Evolutionary conservation across 2,329 filamentous ascomycete species (phyloP), one percentile per base, ranked within the genome.

Genomic region (Talaromyces islandicus): DNA sequence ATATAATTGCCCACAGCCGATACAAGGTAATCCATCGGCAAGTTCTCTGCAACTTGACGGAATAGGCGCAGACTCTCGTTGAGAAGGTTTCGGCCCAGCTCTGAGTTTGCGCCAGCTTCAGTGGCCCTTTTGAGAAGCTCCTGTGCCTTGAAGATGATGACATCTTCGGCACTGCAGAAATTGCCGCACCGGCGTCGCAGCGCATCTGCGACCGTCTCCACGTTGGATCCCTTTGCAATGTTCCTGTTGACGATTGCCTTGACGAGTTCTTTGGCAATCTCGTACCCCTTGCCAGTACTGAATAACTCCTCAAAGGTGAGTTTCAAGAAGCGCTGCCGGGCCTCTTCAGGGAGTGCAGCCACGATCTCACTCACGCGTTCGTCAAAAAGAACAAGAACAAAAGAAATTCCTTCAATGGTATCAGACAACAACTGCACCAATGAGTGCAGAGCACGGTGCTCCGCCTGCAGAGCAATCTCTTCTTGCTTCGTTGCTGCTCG

Each of bases 211-310:
- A 99, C 92, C 0, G 92, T 97, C 76, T 99, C 95, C 21, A 99
- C 93, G 64, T 97, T 99, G 4, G 92, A 93, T 10, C 95, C 94
- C 69, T 91, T 96, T 60, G 93, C 90, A 67, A 99, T 99, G 73
- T 96, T 99, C 69, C 92, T 88, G 73, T 97, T 97, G 58, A 99
- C 94, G 69, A 99, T 97, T 0, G 93, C 92, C 74, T 97, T 99
- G 60, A 99, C 94, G 1, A 99, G 81, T 59, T 96, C 85, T 74
- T 96, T 97, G 2, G 93, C 95, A 25, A 97, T 84, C 11, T 96
- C 91, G 67, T 91, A 91, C 32, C 94, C 94, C 19, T 86, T 82
- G 6, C 83, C 76, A 48, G 88, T 86, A 4, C 91, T 90, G 73
- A 99, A 97, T 0, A 99, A 84, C 52, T 85, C 84, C 72, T 97